Percentiles rank a stretch among this genome's conserved stretches.
phyloP scores from a whole-genome alignment of 495 filamentous ascomycete species.

The Hypoxylon perforatum region DNA sequence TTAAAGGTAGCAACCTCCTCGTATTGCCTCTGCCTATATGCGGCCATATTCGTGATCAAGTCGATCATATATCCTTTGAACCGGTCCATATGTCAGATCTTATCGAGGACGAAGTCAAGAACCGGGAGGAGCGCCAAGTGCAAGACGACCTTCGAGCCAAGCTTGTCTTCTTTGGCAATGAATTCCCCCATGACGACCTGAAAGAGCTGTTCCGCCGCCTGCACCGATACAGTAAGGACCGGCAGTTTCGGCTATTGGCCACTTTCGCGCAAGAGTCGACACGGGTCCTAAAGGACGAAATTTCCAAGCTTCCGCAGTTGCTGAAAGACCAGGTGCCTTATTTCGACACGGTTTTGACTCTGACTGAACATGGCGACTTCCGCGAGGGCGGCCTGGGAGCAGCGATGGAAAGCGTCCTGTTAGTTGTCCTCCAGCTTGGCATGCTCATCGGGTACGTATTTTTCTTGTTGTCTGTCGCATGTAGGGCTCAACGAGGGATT shows the following conservation, averaged over 20 bases:
- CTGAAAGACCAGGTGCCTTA: neutral
- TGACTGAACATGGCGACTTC: neutral
- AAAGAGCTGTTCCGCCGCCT: constrained; percentile 42
- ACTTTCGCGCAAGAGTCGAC: neutral
- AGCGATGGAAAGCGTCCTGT: neutral
- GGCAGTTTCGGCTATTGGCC: neutral
- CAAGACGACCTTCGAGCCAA: too few relatives aligned
- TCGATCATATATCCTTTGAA: too few relatives aligned
- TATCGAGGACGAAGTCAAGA: too few relatives aligned
- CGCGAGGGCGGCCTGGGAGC: neutral
- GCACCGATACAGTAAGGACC: neutral
- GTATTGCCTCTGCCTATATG: too few relatives aligned
- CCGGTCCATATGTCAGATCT: too few relatives aligned
- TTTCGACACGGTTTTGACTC: neutral
- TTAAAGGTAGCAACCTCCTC: too few relatives aligned
- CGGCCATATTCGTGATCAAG: too few relatives aligned
- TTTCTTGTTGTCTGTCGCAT: too few relatives aligned
- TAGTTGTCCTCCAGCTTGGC: neutral
- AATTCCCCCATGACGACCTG: constrained; percentile 48
- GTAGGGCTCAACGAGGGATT: too few relatives aligned
- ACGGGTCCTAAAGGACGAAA: neutral
- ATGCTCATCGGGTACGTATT: neutral
- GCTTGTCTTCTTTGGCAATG: constrained; percentile 55
- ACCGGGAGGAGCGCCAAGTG: too few relatives aligned
- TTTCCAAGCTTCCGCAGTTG: neutral